These are phyloP conservation scores for Sungouiella thailandica DNA, from an alignment of 805 yeast species.

Conservation along the genomic window DNA sequence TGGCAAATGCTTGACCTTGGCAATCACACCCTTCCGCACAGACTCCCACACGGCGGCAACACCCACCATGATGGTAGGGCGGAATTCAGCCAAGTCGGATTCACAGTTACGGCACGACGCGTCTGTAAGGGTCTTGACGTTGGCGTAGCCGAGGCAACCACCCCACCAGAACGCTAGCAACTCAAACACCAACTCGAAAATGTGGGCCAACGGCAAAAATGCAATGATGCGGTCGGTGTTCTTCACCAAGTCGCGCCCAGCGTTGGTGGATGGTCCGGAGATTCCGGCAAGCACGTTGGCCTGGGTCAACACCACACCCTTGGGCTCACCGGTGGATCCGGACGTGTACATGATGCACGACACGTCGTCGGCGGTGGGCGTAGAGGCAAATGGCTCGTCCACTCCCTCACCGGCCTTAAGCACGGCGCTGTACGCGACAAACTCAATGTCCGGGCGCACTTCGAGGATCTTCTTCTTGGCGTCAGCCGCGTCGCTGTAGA, in stretches of 20 bases:
- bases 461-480: slow-evolving; percentile 57
- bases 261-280: slow-evolving; percentile 71
- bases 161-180: slow-evolving; percentile 84
- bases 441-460: slow-evolving; percentile 71
- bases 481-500: slow-evolving; percentile 51
- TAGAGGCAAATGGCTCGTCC: slow-evolving; percentile 29
- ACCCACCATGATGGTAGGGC: slow-evolving; percentile 95
- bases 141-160: slow-evolving; percentile 81
- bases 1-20: slow-evolving; percentile 66
- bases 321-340: slow-evolving; percentile 81
- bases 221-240: slow-evolving; percentile 71
- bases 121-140: slow-evolving; percentile 85
- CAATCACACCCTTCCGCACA: slow-evolving; percentile 85
- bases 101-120: slow-evolving; percentile 75
- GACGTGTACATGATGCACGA: slow-evolving; percentile 85
- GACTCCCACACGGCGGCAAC: slow-evolving; percentile 99
- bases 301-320: slow-evolving; percentile 72
- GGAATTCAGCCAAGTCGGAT: slow-evolving; percentile 82
- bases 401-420: slow-evolving; percentile 57
- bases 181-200: slow-evolving; percentile 89
- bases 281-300: slow-evolving; percentile 74
- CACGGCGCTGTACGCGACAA: slow-evolving; percentile 63
- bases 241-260: slow-evolving; percentile 46
- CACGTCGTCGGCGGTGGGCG: slow-evolving; percentile 54
- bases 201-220: slow-evolving; percentile 94